Percentiles rank a stretch among this genome's conserved stretches.
Evolutionary conservation across 345 rosid species (phyloP).

Genomic region (Conringia planisiliqua): DNA sequence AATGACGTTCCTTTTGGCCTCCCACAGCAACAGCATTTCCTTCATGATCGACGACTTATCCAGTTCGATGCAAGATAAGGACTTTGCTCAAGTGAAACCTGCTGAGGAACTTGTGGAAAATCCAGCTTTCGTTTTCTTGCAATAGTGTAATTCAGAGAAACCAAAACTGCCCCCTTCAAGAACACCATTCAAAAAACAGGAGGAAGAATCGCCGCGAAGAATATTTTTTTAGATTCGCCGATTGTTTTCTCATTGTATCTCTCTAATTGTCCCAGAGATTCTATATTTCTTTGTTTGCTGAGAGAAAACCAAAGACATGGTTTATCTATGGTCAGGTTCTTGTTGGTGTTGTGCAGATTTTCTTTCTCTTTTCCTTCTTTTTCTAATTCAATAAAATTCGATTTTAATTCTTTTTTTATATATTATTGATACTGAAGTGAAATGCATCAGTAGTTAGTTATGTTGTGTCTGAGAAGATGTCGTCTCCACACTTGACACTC

Average conservation of each 20-base stretch:
- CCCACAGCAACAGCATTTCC: conserved; percentile 51
- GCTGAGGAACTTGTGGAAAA: conserved; percentile 77
- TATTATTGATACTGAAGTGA: neutral
- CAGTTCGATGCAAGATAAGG: conserved; percentile 77
- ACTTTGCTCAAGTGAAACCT: conserved; percentile 70
- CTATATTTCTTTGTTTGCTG: neutral
- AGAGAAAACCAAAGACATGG: neutral
- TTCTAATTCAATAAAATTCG: neutral
- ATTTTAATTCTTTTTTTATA: neutral
- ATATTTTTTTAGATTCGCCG: conserved; percentile 4
- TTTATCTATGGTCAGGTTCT: conserved; percentile 7
- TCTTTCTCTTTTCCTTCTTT: neutral
- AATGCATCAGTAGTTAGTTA: neutral
- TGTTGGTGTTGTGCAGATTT: conserved; percentile 1
- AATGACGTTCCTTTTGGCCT: neutral
- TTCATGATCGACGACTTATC: conserved; percentile 83
- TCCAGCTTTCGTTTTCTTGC: conserved; percentile 80
- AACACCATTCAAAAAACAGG: neutral
- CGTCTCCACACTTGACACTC: neutral
- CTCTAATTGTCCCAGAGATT: conserved; percentile 1
- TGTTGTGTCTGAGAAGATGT: neutral
- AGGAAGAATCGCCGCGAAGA: conserved; percentile 4
- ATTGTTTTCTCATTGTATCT: neutral
- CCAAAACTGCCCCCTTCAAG: conserved; percentile 10
- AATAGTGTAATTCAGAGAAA: neutral